Evolutionary conservation across 177 flowering plant species (phyloP), one percentile per base, ranked within the genome.

Genomic region (Telopea speciosissima): DNA sequence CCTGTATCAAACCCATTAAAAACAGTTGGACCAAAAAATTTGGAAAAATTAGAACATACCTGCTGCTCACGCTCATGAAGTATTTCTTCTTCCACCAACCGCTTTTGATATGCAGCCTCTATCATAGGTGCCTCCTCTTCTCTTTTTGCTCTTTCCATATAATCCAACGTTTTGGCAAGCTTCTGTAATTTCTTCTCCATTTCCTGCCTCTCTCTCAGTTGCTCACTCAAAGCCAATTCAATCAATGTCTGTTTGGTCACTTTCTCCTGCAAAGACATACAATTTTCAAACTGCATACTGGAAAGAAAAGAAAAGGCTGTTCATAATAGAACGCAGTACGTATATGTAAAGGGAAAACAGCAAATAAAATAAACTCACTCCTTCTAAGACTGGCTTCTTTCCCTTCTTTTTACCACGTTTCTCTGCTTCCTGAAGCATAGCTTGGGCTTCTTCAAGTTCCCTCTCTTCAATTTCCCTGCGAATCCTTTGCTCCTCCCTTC

Each of bases 61-160:
- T 87, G 83, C 72, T 93, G 97, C 75, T 87, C 89, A 36, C 74
- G 97, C 72, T 93, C 97, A 81, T 93, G 91, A 70, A 89, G 75
- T 52, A 72, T 79, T 76, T 74, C 79, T 78, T 89, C 99, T 79
- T 96, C 98, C 28, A 83, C 89, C 68, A 90, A 24, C 0, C 90
- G 85, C 61, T 80, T 81, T 63, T 96, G 89, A 78, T 71, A 96
- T 67, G 93, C 89, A 74, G 87, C 92, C 74, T 91, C 97, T 79
- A 96, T 85, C 72, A 96, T 68, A 6, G 98, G 96, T 73, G 97
- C 85, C 49, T 93, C 88, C 81, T 89, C 97, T 75, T 93, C 98
- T 79, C 98, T 85, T 75, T 89, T 93, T 21, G 99, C 98, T 71
- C 98, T 85, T 76, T 96, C 99, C 83, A 93, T 70, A 72, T 87